Percentiles rank a stretch among this genome's conserved stretches.
phyloP scores from a whole-genome alignment of 331 rosid genomes.

The Quercus lobata region DNA sequence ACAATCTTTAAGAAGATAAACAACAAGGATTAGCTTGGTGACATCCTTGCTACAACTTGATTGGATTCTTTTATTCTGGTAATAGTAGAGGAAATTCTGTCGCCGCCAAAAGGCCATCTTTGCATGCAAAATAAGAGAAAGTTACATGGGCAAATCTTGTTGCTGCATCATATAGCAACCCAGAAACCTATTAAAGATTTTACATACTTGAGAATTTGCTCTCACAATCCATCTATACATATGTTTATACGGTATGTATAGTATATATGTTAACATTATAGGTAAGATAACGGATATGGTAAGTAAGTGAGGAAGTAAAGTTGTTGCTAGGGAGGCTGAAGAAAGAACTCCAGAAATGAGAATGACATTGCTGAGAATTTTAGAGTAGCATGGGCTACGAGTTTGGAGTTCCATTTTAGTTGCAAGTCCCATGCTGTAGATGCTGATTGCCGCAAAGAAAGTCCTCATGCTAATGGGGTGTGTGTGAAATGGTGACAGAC shows the following conservation, averaged over 20 bases:
- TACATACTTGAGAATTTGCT: neutral
- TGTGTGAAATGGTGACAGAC: neutral
- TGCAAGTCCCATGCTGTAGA: no score
- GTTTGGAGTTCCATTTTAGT: no score
- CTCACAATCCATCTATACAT: neutral
- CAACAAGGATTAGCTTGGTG: no score
- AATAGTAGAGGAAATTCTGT: no score
- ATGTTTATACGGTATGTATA: neutral
- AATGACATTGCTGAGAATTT: no score
- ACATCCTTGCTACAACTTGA: no score
- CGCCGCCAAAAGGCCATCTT: no score
- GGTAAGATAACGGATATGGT: slow-evolving; percentile 1
- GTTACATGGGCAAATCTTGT: slow-evolving; percentile 9
- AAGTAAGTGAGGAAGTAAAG: neutral
- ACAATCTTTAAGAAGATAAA: no score
- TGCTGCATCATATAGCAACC: neutral
- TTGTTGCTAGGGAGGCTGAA: neutral
- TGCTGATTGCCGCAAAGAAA: neutral
- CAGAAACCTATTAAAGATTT: neutral
- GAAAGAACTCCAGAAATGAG: no score
- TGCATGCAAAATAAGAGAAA: no score
- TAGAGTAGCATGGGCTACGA: no score
- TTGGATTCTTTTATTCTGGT: no score
- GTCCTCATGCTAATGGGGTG: slow-evolving; percentile 26
- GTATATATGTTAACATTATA: neutral